Percentiles rank a stretch among this genome's conserved stretches.
Evolutionary conservation across 1,139 yeast genomes (phyloP).

Genomic region (Saccharomyces uvarum): DNA sequence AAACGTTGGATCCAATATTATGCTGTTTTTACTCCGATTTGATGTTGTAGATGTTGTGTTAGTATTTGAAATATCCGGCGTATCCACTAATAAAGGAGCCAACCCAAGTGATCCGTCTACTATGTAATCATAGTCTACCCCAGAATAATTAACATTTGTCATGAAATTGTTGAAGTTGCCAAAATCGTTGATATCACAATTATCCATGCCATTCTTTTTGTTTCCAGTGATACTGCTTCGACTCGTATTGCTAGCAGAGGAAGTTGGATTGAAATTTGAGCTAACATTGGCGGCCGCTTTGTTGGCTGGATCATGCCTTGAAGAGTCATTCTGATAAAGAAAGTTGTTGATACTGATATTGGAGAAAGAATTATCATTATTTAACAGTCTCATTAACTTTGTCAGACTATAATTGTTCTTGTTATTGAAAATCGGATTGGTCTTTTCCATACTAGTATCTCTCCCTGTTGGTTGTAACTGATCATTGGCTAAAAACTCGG

Average conservation of each 20-base stretch:
- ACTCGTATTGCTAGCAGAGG: not conserved
- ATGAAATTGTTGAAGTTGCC: not conserved
- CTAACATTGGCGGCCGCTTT: not conserved
- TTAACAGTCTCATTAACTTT: constrained; percentile 5
- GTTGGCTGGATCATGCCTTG: not conserved
- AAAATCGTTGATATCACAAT: not conserved
- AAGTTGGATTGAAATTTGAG: not conserved
- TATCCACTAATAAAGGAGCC: constrained; percentile 28
- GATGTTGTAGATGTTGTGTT: not conserved
- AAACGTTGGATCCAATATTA: not conserved
- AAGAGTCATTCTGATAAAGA: not conserved
- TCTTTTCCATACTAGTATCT: not conserved
- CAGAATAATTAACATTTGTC: not conserved
- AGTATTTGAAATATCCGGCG: constrained; percentile 9
- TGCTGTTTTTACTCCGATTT: not conserved
- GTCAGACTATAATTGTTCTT: constrained; percentile 4
- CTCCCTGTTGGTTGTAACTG: not conserved
- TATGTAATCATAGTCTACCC: constrained; percentile 19
- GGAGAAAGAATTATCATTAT: constrained; percentile 1
- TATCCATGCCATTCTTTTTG: not conserved
- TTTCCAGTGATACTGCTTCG: not conserved
- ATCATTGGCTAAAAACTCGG: not conserved
- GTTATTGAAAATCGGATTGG: not conserved
- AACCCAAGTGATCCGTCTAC: constrained; percentile 31
- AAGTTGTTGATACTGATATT: not conserved